Evolutionary conservation across 179 eudicot species (phyloP), one percentile per base, ranked within the genome.

Genomic region (Corrigiola litoralis): DNA sequence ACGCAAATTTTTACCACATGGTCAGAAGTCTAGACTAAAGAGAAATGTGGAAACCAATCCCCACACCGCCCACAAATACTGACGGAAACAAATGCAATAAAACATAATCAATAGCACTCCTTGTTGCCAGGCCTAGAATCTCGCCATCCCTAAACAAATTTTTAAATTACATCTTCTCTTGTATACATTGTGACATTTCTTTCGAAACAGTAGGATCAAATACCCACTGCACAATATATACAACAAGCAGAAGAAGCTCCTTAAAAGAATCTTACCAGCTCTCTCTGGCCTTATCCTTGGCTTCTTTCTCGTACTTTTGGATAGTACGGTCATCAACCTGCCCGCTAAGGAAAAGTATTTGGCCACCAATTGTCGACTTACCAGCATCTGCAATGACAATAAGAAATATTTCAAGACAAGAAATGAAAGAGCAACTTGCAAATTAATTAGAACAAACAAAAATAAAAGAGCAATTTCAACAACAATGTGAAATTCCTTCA

Each of bases 251-350:
- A 5, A 36, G 34, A 4, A 25, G 56, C 46, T 45, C 40, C 52
- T 2, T 9, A 28, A 59, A 65, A 47, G 28, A 72, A 60, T 41
- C 95, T 80, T 52, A 94, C 99, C 99, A 90, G 74, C 99, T 94
- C 76, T 94, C 97, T 76, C 99, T 76, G 41, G 81, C 86, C 73
- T 94, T 94, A 42, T 94, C 99, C 77, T 86, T 94, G 4, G 99
- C 99, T 81, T 94, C 99, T 79, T 82, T 94, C 65, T 94, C 95
- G 46, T 94, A 94, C 71, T 90, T 94, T 50, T 94, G 96, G 70
- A 94, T 94, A 2, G 97, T 94, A 4, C 96, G 89, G 5, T 90
- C 96, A 77, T 94, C 99, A 68, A 94, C 97, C 69, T 88, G 97
- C 14, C 97, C 99, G 64, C 97, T 90, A n/a, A 94, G 94, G 61